Evolutionary conservation across 495 filamentous ascomycete genomes (phyloP), one percentile per base, ranked within the genome.

Genomic region (Entonaema liquescens): DNA sequence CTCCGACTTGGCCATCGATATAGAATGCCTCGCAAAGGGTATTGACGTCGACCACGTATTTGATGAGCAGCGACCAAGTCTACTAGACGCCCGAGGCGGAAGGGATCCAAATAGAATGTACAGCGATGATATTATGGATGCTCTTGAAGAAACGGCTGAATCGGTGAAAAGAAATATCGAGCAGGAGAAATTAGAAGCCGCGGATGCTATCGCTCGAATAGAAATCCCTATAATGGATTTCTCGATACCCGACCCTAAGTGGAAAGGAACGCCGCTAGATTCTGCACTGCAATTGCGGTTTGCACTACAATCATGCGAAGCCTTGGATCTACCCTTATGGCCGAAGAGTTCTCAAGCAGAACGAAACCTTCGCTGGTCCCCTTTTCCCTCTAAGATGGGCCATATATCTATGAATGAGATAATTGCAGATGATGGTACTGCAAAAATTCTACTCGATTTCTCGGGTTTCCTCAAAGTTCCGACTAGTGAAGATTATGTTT

Each of bases 191-290:
- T 79, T 92, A 21, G 79, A 87, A 38, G 82, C 86, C 54, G 83
- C 81, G 4, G 89, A 90, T 60, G 83, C 87, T 0, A 85, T 83
- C 8, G 79, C 80, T 31, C 82, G 90, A 59, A 77, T 91, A 17
- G 67, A 81, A 26, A 82, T 91, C 19, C 89, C 89, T 0, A 59
- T 83, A 1, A 79, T 91, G 79, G 89, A 91, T 56, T 88, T 91
- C 62, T 86, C 85, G 0, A 74, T 86, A 21, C 84, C 86, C 5
- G 72, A 71, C 3, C 79, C 86, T 9, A 88, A 87, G 2, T 92
- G 90, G 89, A 80, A 82, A 33, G 25, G 61, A n/a, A 62, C 72
- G 2, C 38, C 72, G 6, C 70, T 53, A 53, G 62, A 75, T 44
- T 11, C 75, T 26, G 31, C 21, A 9, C 69, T 19, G 12, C 76